phyloP scores from a whole-genome alignment of 116 monocot species.

The Iris pallida region DNA sequence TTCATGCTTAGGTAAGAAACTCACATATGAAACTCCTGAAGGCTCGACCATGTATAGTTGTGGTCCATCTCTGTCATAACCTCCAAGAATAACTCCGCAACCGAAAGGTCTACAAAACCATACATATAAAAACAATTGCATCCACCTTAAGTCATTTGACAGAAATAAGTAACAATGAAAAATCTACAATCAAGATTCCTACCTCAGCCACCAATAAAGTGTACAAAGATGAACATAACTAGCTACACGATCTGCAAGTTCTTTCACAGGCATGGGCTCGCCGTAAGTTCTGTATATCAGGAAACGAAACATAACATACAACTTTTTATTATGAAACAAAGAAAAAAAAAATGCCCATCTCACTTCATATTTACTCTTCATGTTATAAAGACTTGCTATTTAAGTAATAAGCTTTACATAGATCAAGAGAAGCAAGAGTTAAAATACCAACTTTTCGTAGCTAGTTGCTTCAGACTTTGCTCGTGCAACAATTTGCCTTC shows the following conservation, averaged over 20 bases:
- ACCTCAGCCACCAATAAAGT: slow-evolving; percentile 96
- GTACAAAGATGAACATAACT: slow-evolving; percentile 96
- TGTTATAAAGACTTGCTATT: too few species aligned
- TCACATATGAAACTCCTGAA: slow-evolving; percentile 94
- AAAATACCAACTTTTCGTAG: slow-evolving; percentile 64
- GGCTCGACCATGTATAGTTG: slow-evolving; percentile 97
- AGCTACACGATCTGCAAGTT: slow-evolving; percentile 89
- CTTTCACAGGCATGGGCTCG: slow-evolving; percentile 85
- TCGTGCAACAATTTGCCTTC: slow-evolving; percentile 83
- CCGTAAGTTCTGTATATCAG: slow-evolving; percentile 62
- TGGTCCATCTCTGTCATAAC: slow-evolving; percentile 39
- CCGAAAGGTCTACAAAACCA: slow-evolving; percentile 80
- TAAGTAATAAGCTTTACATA: too few species aligned
- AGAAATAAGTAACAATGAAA: neutral
- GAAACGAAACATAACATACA: neutral
- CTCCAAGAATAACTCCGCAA: slow-evolving; percentile 92
- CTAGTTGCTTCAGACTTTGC: slow-evolving; percentile 82
- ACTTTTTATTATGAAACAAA: neutral
- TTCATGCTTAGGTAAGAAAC: slow-evolving; percentile 14
- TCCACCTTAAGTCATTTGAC: neutral
- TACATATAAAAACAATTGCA: neutral
- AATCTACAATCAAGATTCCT: neutral
- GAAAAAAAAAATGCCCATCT: neutral
- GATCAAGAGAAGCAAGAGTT: too few species aligned
- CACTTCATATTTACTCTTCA: too few species aligned